These are phyloP conservation scores for Fusarium sacchari DNA, from an alignment of 2,329 filamentous ascomycete species.

Conservation along the genomic window DNA sequence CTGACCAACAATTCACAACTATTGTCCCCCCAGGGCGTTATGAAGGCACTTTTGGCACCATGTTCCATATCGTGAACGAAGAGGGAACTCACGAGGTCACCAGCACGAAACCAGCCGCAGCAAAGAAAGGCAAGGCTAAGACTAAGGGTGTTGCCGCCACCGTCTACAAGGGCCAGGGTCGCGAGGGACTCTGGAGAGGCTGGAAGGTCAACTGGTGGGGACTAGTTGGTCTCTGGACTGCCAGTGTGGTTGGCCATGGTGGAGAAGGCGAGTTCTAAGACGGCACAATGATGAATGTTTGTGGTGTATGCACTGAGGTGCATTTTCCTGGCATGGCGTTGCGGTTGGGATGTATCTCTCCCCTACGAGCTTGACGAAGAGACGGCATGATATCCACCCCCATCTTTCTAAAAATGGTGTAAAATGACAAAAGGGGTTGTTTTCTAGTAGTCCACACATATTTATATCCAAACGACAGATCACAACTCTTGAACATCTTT, in stretches of 20 bases:
- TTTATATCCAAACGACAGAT: conserved; percentile 24
- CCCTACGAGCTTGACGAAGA: conserved; percentile 53
- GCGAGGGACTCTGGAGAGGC: conserved; percentile 75
- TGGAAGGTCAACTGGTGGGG: conserved; percentile 86
- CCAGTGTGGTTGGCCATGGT: conserved; percentile 69
- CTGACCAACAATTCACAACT: conserved; percentile 67
- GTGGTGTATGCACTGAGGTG: conserved; percentile 36
- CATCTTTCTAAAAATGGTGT: conserved; percentile 37
- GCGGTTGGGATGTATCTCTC: conserved; percentile 48
- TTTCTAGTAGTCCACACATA: conserved; percentile 40
- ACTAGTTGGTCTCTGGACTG: conserved; percentile 77
- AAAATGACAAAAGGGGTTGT: conserved; percentile 24
- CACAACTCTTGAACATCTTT: conserved; percentile 26
- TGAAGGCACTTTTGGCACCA: conserved; percentile 87
- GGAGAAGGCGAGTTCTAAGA: conserved; percentile 69
- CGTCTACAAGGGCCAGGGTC: conserved; percentile 70
- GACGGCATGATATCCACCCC: conserved; percentile 54
- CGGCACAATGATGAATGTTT: conserved; percentile 23
- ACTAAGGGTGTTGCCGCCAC: conserved; percentile 47
- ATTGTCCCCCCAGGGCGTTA: conserved; percentile 85
- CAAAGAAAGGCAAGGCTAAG: conserved; percentile 48
- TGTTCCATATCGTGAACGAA: conserved; percentile 85
- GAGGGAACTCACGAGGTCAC: conserved; percentile 73
- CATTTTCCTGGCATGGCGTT: conserved; percentile 50
- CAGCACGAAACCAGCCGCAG: conserved; percentile 43